Evolutionary conservation across 306 rosid genomes (phyloP).

Genomic region (Quercus rubra): DNA sequence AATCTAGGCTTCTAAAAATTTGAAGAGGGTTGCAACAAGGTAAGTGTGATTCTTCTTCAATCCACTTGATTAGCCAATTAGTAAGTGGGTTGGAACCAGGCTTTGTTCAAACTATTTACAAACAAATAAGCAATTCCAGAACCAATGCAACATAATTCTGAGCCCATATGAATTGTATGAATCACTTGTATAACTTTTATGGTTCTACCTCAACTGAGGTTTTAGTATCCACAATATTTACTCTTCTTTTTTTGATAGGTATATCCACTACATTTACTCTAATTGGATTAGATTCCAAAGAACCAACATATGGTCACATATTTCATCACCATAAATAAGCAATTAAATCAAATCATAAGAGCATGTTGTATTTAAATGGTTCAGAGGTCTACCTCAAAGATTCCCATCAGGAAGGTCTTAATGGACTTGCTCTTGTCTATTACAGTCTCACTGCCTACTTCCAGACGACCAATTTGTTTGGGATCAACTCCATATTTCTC

Average conservation of each 20-base stretch:
- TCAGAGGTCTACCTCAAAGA: conserved; percentile 72
- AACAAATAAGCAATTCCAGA: background rate
- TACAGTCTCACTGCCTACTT: conserved; percentile 98
- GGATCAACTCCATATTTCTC: conserved; percentile 83
- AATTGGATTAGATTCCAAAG: conserved; percentile 5
- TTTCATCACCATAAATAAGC: background rate
- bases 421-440: conserved; percentile 99
- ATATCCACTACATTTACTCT: background rate
- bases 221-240: conserved; percentile 5
- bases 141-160: background rate
- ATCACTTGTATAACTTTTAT: background rate
- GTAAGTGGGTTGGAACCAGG: background rate
- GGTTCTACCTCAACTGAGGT: background rate
- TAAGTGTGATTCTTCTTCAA: no score
- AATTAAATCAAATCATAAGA: background rate
- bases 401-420: conserved; percentile 96
- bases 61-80: no score
- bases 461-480: conserved; percentile 95
- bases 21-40: background rate
- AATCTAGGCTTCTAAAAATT: background rate
- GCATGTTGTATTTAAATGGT: background rate
- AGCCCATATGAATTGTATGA: background rate
- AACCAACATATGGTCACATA: background rate
- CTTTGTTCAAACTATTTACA: background rate
- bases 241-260: background rate